Evolutionary conservation across 768 basidiomycete species (phyloP), one percentile per base, ranked within the genome.

Genomic region (Gelatoporia subvermispora): DNA sequence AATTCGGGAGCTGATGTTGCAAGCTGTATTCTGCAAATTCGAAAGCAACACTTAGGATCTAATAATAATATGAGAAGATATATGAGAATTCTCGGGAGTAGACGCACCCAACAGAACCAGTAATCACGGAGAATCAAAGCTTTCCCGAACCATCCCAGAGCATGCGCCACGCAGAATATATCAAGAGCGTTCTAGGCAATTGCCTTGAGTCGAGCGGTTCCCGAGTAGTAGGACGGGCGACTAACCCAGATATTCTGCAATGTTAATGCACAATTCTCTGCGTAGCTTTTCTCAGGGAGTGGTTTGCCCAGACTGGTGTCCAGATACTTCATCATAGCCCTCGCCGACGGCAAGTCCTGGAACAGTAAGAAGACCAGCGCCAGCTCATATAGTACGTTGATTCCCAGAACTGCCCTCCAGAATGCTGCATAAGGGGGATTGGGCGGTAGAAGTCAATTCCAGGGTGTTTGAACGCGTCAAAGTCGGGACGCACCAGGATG

Each of bases 121-220:
- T 93, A 93, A 60, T 93, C 91, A 20, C 91, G 80, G 60, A 93
- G 66, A 56, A 93, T 85, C 75, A 93, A 77, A 3, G 91, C 90
- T 65, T 93, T 93, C 37, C 90, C 89, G 63, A 90, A 93, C 90
- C 90, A 93, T 4, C 90, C 90, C 41, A 93, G 63, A 35, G 88
- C 70, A 63, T 93, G 90, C 23, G 90, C 90, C 16, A 93, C 56
- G 59, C 89, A 92, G 63, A 93, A 93, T 47, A 92, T 84, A 61
- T 93, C 90, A 24, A 93, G 64, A 3, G 90, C 86, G 59, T 85
- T 77, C 86, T 91, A 53, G 34, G 24, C 35, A 36, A n/a, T 18
- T 41, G 52, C 37, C 36, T 34, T 18, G 38, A 24, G 10, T 22
- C 45, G 18, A 47, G 43, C 21, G 31, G 16, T 23, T 24, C 45